phyloP scores from a whole-genome alignment of 768 basidiomycete species.

The Leccinellum rugosiceps region DNA sequence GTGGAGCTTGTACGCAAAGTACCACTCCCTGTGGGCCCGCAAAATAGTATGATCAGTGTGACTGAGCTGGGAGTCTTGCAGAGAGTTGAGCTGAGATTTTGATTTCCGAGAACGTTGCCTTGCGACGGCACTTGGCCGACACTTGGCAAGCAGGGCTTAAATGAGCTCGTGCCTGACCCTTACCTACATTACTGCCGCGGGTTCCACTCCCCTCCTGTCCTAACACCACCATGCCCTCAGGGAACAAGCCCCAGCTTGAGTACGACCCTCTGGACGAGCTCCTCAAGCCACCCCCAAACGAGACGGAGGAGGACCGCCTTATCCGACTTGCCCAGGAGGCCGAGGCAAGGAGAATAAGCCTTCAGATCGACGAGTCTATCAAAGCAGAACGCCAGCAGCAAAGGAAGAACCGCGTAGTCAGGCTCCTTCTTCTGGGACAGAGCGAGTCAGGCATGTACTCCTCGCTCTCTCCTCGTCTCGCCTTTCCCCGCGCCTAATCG shows the following conservation, averaged over 20 bases:
- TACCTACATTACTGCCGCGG: background rate
- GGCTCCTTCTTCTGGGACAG: slow-evolving; percentile 74
- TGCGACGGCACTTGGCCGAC: too few species aligned
- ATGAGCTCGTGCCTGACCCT: slow-evolving; percentile 22
- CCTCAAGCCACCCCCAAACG: slow-evolving; percentile 64
- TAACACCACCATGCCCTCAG: slow-evolving; percentile 21
- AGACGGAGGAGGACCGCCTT: slow-evolving; percentile 56
- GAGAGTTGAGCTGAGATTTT: background rate
- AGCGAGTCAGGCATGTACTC: slow-evolving; percentile 68
- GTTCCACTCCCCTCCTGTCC: background rate
- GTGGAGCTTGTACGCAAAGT: slow-evolving; percentile 13
- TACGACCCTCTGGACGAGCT: slow-evolving; percentile 64
- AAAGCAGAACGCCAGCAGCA: slow-evolving; percentile 58
- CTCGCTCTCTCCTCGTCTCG: background rate
- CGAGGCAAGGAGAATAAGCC: slow-evolving; percentile 61
- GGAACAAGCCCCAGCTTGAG: slow-evolving; percentile 15
- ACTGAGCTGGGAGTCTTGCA: background rate
- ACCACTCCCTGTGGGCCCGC: background rate
- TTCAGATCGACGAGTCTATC: slow-evolving; percentile 72
- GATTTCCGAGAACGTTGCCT: background rate
- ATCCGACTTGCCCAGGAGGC: slow-evolving; percentile 58
- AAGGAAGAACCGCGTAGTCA: slow-evolving; percentile 63
- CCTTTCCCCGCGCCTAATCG: background rate
- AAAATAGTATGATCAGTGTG: background rate
- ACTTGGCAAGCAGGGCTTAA: slow-evolving; percentile 12